Conservation (phyloP, 495 filamentous ascomycete species). For the Penicillium cataractarum region DNA sequence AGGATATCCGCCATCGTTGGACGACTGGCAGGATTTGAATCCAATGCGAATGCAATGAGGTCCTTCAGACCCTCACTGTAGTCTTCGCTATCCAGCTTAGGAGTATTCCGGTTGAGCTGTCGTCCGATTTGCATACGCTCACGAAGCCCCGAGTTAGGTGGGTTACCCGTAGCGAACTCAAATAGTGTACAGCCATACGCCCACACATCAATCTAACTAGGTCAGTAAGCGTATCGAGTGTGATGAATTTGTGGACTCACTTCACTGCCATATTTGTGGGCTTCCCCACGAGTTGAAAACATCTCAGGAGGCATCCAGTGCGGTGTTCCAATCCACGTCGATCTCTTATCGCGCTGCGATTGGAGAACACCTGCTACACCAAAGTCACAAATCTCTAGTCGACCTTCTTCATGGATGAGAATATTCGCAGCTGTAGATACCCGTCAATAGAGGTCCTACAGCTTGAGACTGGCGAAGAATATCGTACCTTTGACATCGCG, state of each 20-base stretch:
- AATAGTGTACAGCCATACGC: constrained; percentile 89
- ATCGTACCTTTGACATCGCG: constrained; percentile 85
- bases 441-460: constrained; percentile 12
- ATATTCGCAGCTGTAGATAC: constrained; percentile 73
- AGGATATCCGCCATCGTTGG: constrained; percentile 63
- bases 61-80: constrained; percentile 74
- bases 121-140: constrained; percentile 61
- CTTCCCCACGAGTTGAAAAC: constrained; percentile 50
- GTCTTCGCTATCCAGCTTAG: constrained; percentile 72
- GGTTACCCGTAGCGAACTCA: constrained; percentile 88
- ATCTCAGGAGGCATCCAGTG: constrained; percentile 98
- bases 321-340: constrained; percentile 91
- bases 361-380: constrained; percentile 90
- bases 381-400: constrained; percentile 92
- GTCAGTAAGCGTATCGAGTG: constrained; percentile 20
- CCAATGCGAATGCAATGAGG: constrained; percentile 78
- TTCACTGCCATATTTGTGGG: constrained; percentile 62
- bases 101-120: constrained; percentile 60
- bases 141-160: constrained; percentile 63
- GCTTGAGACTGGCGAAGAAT: background rate
- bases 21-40: constrained; percentile 72
- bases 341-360: constrained; percentile 79
- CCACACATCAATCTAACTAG: constrained; percentile 82
- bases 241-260: constrained; percentile 18
- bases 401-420: constrained; percentile 83